Evolutionary conservation across 2,329 filamentous ascomycete genomes (phyloP).

Genomic region (Plenodomus tracheiphilus): DNA sequence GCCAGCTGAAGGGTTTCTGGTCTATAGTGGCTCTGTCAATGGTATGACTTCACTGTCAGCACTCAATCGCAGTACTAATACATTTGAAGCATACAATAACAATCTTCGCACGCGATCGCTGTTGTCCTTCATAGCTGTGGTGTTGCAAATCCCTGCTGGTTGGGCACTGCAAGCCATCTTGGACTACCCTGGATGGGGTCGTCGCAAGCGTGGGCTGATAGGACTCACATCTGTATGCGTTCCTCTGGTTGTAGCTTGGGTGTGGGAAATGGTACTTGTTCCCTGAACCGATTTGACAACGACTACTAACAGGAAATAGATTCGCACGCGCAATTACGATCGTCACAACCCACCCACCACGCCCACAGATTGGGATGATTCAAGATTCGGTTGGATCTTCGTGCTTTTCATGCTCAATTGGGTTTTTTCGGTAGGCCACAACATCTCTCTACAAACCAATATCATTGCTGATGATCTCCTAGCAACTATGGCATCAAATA

Average conservation of each 20-base stretch:
- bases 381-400: conserved; percentile 32
- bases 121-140: conserved; percentile 34
- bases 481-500: conserved; percentile 38
- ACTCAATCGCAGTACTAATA: not conserved
- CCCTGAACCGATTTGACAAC: not conserved
- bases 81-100: conserved; percentile 27
- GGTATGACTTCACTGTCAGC: conserved; percentile 11
- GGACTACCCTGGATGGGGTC: conserved; percentile 32
- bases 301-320: conserved; percentile 12
- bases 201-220: conserved; percentile 32
- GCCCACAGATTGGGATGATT: conserved; percentile 33
- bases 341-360: conserved; percentile 23
- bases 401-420: conserved; percentile 37
- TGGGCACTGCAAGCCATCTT: conserved; percentile 35
- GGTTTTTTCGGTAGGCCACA: conserved; percentile 26
- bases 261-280: conserved; percentile 35
- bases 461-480: not conserved
- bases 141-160: conserved; percentile 35
- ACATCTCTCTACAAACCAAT: not conserved
- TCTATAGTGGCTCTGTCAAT: conserved; percentile 40
- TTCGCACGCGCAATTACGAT: conserved; percentile 36
- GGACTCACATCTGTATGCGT: conserved; percentile 30
- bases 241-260: conserved; percentile 32
- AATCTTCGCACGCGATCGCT: conserved; percentile 32
- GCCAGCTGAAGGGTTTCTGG: conserved; percentile 33